Percentiles rank a stretch among this genome's conserved stretches.
Conservation (phyloP, 139 green algal genomes). For the Chlorella sp. region DNA sequence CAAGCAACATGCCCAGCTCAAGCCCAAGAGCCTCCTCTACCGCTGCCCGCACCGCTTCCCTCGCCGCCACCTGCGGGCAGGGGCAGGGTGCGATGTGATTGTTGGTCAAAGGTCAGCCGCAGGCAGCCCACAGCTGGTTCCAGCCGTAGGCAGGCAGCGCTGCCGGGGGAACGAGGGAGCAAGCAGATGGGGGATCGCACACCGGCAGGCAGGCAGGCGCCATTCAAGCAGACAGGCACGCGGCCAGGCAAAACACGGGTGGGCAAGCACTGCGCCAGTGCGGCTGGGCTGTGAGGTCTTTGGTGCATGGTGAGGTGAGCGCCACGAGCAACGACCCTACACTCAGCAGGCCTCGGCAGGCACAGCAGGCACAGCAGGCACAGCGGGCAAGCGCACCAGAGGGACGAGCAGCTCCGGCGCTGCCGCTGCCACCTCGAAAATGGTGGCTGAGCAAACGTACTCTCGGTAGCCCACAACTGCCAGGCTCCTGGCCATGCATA, state of each 20-base stretch:
- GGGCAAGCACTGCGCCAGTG: neutral
- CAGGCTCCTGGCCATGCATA: too few relatives aligned
- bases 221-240: too few relatives aligned
- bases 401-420: neutral
- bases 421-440: neutral
- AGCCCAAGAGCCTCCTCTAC: constrained; percentile 22
- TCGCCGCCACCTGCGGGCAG: constrained; percentile 24
- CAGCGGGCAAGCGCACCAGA: neutral
- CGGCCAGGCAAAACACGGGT: too few relatives aligned
- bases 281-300: neutral
- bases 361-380: neutral
- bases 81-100: neutral
- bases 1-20: constrained; percentile 30
- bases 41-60: constrained; percentile 24
- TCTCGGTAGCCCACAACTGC: constrained; percentile 2
- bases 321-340: neutral
- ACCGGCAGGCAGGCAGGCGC: neutral
- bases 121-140: neutral
- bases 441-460: neutral
- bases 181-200: too few relatives aligned
- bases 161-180: too few relatives aligned
- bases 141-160: too few relatives aligned
- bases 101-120: neutral
- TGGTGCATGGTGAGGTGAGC: too few relatives aligned
- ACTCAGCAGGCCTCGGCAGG: neutral